Evolutionary conservation across 2,329 filamentous ascomycete genomes (phyloP).

Genomic region (Coniochaeta prunicola): DNA sequence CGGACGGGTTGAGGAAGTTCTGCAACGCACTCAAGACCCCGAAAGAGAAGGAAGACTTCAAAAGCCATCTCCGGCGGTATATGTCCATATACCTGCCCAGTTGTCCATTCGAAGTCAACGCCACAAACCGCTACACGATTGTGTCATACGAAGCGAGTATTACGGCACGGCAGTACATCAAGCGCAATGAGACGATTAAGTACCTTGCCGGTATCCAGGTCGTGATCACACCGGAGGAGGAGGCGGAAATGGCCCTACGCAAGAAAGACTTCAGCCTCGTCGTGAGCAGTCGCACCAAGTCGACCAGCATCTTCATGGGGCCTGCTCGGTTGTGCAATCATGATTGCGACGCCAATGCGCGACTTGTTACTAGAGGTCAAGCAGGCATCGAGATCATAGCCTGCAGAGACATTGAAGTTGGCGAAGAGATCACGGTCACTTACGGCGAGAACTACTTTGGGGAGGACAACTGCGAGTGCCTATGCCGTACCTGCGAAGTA

Average conservation of each 20-base stretch:
- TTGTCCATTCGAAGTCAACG: constrained; percentile 84
- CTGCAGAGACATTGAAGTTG: constrained; percentile 69
- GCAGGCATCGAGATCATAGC: constrained; percentile 90
- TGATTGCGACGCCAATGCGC: constrained; percentile 89
- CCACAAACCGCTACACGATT: constrained; percentile 93
- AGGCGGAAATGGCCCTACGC: constrained; percentile 68
- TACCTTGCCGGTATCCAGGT: constrained; percentile 90
- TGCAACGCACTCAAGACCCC: constrained; percentile 59
- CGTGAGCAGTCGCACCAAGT: constrained; percentile 85
- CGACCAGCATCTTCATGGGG: constrained; percentile 85
- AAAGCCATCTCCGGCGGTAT: constrained; percentile 79
- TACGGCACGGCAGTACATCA: constrained; percentile 71
- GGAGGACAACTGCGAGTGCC: constrained; percentile 86
- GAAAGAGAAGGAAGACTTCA: constrained; percentile 81
- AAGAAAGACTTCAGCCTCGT: constrained; percentile 97
- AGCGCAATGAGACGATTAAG: constrained; percentile 78
- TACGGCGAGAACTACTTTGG: constrained; percentile 97
- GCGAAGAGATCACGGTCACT: constrained; percentile 93
- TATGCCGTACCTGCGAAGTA: constrained; percentile 82
- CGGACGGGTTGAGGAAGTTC: constrained; percentile 70
- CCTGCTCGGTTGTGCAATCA: constrained; percentile 96
- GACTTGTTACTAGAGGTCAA: constrained; percentile 73
- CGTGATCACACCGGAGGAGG: constrained; percentile 85
- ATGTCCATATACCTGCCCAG: constrained; percentile 89
- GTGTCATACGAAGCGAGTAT: constrained; percentile 82